Base-by-base conservation (phyloP, 441 rosid genomes). In the Corymbia citriodora region DNA sequence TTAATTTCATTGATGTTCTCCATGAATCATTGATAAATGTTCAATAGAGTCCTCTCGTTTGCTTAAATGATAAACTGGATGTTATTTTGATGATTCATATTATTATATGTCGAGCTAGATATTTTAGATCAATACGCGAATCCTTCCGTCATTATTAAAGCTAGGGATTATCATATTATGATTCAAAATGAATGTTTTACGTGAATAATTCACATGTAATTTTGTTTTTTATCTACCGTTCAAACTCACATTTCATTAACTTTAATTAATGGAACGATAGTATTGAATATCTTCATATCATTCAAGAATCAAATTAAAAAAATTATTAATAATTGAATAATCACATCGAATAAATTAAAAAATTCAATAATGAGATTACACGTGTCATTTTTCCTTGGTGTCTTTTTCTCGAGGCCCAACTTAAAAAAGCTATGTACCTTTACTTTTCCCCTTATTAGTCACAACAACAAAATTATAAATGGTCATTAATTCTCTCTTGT, bases 311-410 rank as follows among this genome's bases (percentile, higher is more conserved):
- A 4, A 9, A 3, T 21, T 25, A 7, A 11, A 8, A 79, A 1
- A 21, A 4, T 7, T 5, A 10, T 36, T 9, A 13, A 74, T 40
- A 8, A 10, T 36, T 19, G 4, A 79, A 1, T 27, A 1, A 13
- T 0, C 9, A 0, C 1, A 40, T 10, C 0, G 1, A 5, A 33
- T 9, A 33, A 18, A 70, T 33, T 33, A 33, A 4, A 33, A 70
- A 70, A 2, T 17, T 9, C 0, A 17, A 0, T 0, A 1, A 40
- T 0, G 12, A 65, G 2, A 3, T 18, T 0, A 21, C 0, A 7
- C 8, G 1, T 6, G 21, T 17, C 23, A 12, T 68, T 68, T 68
- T 31, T 23, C 3, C 45, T 4, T 7, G 12, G 12, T 36, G 1
- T 36, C 82, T 21, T 21, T 36, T 17, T 33, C 27, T 2, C 8